phyloP scores from a whole-genome alignment of 1,284 basidiomycete genomes.

The Ceratobasidium sp. region DNA sequence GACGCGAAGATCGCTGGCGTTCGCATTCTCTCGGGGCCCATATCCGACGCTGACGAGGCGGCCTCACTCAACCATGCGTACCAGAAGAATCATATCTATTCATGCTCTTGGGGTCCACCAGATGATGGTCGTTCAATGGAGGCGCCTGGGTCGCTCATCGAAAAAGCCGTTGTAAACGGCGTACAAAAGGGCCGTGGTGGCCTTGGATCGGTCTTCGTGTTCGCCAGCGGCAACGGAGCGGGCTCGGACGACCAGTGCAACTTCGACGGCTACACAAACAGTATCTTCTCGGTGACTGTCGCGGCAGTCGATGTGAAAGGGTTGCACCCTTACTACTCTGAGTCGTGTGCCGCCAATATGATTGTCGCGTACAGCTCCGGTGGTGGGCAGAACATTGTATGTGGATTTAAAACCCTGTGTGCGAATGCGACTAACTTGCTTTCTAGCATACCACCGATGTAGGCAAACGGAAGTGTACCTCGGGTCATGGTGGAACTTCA shows the following conservation, averaged over 20 bases:
- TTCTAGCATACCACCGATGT: slow-evolving; percentile 93
- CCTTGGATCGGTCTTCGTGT: slow-evolving; percentile 95
- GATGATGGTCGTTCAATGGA: slow-evolving; percentile 98
- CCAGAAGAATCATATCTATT: slow-evolving; percentile 93
- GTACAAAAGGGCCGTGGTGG: slow-evolving; percentile 91
- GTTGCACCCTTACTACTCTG: slow-evolving; percentile 96
- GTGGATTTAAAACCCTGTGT: slow-evolving; percentile 55
- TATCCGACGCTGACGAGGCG: slow-evolving; percentile 98
- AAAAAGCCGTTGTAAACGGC: slow-evolving; percentile 96
- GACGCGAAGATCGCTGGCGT: slow-evolving; percentile 92
- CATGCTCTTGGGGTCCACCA: slow-evolving; percentile 98
- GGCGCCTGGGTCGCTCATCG: slow-evolving; percentile 90
- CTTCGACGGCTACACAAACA: slow-evolving; percentile 99
- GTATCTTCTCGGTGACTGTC: slow-evolving; percentile 96
- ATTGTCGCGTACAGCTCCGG: slow-evolving; percentile 97
- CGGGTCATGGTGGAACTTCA: slow-evolving; percentile 93
- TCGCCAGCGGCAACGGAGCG: slow-evolving; percentile 98
- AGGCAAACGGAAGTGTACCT: slow-evolving; percentile 86
- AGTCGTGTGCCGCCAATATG: slow-evolving; percentile 97
- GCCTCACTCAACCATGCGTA: slow-evolving; percentile 95
- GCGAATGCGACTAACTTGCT: slow-evolving; percentile 41
- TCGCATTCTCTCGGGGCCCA: slow-evolving; percentile 96
- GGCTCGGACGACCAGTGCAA: slow-evolving; percentile 96
- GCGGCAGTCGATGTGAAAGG: slow-evolving; percentile 94
- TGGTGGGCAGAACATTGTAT: slow-evolving; percentile 90